Evolutionary conservation across 2,329 filamentous ascomycete species (phyloP), one percentile per base, ranked within the genome.

Genomic region (Ophiostoma fasciatum): DNA sequence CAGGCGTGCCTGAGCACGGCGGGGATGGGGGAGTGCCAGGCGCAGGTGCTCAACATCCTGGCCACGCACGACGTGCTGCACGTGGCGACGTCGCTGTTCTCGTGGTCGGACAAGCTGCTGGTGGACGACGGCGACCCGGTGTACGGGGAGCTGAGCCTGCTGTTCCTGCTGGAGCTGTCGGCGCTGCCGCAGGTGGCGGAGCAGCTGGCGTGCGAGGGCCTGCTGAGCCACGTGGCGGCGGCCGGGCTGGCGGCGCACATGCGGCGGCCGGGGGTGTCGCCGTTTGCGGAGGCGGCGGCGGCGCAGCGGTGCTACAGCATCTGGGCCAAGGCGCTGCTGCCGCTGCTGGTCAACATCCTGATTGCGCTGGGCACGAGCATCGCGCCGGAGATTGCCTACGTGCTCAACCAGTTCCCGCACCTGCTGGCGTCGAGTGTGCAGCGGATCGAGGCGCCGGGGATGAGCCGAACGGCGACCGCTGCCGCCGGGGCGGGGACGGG

Each of bases 61-160:
- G 64, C 71, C 1, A 71, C 73, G 31, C 76, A 85, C 51, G 76
- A 81, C 44, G 78, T 78, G 1, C 68, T 83, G 31, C 81, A 88
- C 48, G 81, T 85, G 42, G 87, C 85, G 1, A 77, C 79, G 6
- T 84, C 82, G 23, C 68, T 98, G 5, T 96, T 88, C 57, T 94
- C 85, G 0, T 98, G 90, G 90, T 74, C 88, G 4, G 85, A 96
- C 54, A 75, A 78, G 45, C 67, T 96, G 18, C 71, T 79, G 1
- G 68, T 79, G 25, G 71, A 79, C 38, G 38, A 35, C 35, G 18
- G 35, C 15, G 88, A 96, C 51, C 88, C 90, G 0, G 65, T 96
- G 21, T 96, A 94, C 54, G 90, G 87, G 44, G 87, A 94, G 52
- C 71, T 94, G n/a, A 82, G 82, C 48, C 69, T 94, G 28, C 68